phyloP scores from a whole-genome alignment of 106 monocot species.

The Apostasia ramifera region DNA sequence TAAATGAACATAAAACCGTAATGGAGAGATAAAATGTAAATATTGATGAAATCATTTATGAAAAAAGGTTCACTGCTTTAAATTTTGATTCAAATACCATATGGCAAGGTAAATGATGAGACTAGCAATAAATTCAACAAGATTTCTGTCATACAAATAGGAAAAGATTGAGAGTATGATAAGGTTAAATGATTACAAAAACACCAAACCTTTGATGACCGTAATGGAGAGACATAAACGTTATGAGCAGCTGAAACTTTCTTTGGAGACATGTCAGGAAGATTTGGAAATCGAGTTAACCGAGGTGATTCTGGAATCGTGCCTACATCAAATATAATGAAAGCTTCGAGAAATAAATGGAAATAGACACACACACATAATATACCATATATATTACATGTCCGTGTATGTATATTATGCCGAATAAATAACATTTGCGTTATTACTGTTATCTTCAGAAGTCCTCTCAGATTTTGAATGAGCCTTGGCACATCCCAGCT shows the following conservation, averaged over 20 bases:
- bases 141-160: neutral
- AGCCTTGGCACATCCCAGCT: constrained; percentile 42
- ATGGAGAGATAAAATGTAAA: no score
- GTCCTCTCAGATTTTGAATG: constrained; percentile 24
- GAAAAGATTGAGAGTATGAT: neutral
- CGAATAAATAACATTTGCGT: constrained; percentile 35
- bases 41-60: no score
- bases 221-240: constrained; percentile 88
- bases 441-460: constrained; percentile 41
- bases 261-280: constrained; percentile 99
- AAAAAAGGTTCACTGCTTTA: no score
- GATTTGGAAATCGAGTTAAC: constrained; percentile 65
- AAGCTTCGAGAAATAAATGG: neutral
- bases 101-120: no score
- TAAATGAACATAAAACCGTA: no score
- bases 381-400: neutral
- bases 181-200: neutral
- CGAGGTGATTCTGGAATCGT: constrained; percentile 78
- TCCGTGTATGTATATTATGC: neutral
- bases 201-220: constrained; percentile 61
- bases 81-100: no score
- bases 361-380: neutral
- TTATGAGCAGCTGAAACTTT: constrained; percentile 94
- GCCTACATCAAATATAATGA: constrained; percentile 23
- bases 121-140: neutral